Base-by-base conservation (phyloP, 441 rosid species). In the Erodium moschatum region DNA sequence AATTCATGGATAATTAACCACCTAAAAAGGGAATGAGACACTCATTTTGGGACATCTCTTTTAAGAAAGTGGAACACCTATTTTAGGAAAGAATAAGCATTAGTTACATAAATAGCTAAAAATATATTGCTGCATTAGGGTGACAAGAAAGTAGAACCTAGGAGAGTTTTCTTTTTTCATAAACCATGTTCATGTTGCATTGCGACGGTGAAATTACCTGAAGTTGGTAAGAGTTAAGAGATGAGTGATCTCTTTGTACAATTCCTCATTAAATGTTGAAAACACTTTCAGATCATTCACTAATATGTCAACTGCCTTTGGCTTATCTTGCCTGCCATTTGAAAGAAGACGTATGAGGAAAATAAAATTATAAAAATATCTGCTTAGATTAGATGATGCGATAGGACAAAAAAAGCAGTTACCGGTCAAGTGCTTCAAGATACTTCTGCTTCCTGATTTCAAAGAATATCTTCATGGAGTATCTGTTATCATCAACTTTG, bases 391-490 rank as follows among this genome's bases (percentile, higher is more conserved):
- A 62, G 31, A 62, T 27, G 7, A 24, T 21, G 15, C 1, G 11
- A 19, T 16, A 54, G 7, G n/a, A 31, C 64, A 38, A 29, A 61
- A 71, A 21, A 58, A 21, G n/a, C 27, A 73, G 40, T 42, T 81
- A 86, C 92, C 85, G 86, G 80, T 89, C 96, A 60, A 89, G 73
- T 54, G 96, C 91, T 77, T 89, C 96, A 40, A 89, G 89, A 65
- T 86, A 89, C 75, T 89, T 89, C 84, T 87, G 96, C 80, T 89
- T 87, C 33, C 92, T 86, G 66, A 89, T 86, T 79, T 89, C 96
- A 0, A 89, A 89, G 80, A 89, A 89, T 70, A 89, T 89, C 80
- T 89, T 89, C 96, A 89, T 89, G 16, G 92, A 89, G 73, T 89
- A 89, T 85, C 91, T 82, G 70, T 89, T 89, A 68, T 89, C 92